Evolutionary conservation across 768 basidiomycete species (phyloP).

Genomic region (Cyclocybe aegerita): DNA sequence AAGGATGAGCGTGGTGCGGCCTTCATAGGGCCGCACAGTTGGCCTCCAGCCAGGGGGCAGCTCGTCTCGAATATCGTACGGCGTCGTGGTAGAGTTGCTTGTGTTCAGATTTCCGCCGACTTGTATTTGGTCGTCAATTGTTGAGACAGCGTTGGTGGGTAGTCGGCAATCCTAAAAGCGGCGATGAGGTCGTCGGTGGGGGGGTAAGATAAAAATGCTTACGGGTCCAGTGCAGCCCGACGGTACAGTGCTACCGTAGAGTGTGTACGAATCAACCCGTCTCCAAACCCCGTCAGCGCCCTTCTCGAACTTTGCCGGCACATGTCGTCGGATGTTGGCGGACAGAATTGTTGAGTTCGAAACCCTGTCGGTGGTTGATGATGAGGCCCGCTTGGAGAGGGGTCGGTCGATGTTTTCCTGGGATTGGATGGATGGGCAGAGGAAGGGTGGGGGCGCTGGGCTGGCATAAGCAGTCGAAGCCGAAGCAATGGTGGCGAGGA

Average conservation of each 20-base stretch:
- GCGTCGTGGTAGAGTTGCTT: conserved; percentile 16
- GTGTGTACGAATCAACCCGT: conserved; percentile 50
- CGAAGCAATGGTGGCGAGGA: conserved; percentile 57
- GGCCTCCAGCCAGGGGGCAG: conserved; percentile 58
- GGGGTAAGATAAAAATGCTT: not conserved
- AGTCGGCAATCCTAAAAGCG: conserved; percentile 22
- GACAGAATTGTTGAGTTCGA: conserved; percentile 2
- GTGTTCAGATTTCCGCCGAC: conserved; percentile 17
- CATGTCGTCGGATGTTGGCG: conserved; percentile 15
- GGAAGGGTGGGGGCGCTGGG: conserved; percentile 58
- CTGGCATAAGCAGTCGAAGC: conserved; percentile 44
- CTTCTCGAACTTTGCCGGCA: conserved; percentile 57
- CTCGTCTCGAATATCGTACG: conserved; percentile 28
- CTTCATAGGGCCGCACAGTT: conserved; percentile 9
- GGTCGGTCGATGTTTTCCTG: conserved; percentile 7
- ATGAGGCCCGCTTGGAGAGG: conserved; percentile 6
- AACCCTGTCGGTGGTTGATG: conserved; percentile 14
- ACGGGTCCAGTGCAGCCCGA: conserved; percentile 36
- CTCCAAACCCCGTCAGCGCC: conserved; percentile 61
- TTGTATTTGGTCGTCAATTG: conserved; percentile 34
- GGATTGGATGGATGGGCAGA: conserved; percentile 50
- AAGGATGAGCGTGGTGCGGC: conserved; percentile 49
- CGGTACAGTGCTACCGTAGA: conserved; percentile 73
- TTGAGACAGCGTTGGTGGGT: conserved; percentile 22
- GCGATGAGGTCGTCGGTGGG: conserved; percentile 2